Evolutionary conservation across 352 stramenopile species (phyloP).

Genomic region (Paralagenidium karlingii): DNA sequence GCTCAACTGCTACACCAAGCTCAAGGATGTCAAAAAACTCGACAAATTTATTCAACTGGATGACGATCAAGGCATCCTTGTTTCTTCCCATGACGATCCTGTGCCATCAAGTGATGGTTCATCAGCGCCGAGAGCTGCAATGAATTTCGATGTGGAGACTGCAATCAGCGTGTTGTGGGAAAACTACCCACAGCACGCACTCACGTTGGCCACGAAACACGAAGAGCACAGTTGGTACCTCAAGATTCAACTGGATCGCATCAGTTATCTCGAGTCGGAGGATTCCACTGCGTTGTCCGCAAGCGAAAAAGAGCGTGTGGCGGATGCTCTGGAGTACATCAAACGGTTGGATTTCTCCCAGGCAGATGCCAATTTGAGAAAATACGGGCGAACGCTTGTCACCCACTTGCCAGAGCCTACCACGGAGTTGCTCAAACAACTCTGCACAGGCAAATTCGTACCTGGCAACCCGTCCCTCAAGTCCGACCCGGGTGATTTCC

Average conservation of each 20-base stretch:
- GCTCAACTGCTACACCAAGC: constrained; percentile 93
- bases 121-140: constrained; percentile 6
- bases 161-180: constrained; percentile 87
- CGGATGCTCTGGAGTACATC: constrained; percentile 87
- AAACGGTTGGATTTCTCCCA: constrained; percentile 73
- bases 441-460: constrained; percentile 83
- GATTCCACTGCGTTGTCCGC: constrained; percentile 53
- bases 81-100: background rate
- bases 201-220: constrained; percentile 84
- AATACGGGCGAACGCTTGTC: constrained; percentile 84
- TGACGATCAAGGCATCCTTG: constrained; percentile 30
- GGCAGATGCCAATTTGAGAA: constrained; percentile 73
- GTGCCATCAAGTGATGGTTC: no score
- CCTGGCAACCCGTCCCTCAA: constrained; percentile 35
- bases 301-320: constrained; percentile 67
- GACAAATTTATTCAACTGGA: constrained; percentile 87
- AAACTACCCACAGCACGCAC: constrained; percentile 84
- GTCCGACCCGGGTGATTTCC: constrained; percentile 77
- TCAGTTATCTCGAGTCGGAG: constrained; percentile 77
- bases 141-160: constrained; percentile 88
- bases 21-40: constrained; percentile 89
- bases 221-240: constrained; percentile 87
- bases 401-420: constrained; percentile 76
- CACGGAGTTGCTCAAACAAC: constrained; percentile 81
- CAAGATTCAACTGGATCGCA: constrained; percentile 87